Base-by-base conservation (phyloP, 805 yeast species). In the Barnettozyma vustinii region DNA sequence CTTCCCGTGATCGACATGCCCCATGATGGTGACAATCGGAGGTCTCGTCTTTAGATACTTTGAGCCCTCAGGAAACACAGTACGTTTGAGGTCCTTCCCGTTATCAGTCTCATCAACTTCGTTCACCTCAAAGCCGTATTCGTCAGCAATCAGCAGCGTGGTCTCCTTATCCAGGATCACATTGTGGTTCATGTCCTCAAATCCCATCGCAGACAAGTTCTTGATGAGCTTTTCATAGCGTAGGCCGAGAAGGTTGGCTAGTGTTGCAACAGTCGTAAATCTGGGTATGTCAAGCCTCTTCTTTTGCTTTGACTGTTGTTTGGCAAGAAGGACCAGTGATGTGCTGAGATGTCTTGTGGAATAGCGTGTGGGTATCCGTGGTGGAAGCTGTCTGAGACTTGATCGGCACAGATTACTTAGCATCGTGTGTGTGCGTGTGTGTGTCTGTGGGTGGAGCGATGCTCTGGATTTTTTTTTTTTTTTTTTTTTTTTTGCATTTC, bases 1-100 rank as follows among this genome's bases (percentile, higher is more conserved):
- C 64, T 94, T 94, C 2, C 99, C 99, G 62, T 94, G 99, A 66
- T 94, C 99, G 27, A 94, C 99, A 65, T 94, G 99, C 2, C 99
- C 99, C 98, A 94, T 94, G 46, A 94, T 87, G 0, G 99, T 91
- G 5, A 94, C 97, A 21, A 94, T 84, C 0, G 99, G 99, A 0
- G 99, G 90, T 55, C 98, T 72, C 7, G 82, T 73, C 41, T 78
- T 80, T 53, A 84, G 63, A 20, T 67, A 60, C 2, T 69, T 73
- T 0, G 87, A 78, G 2, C 70, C 62, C 18, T 61, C 57, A 0
- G 69, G 58, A 9, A 58, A 52, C 0, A 81, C 78, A 15, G 77
- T 73, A 16, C 88, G 80, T 53, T 83, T 79, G 46, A 85, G 50
- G 77, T 80, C 45, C 73, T 67, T 44, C 59, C 72, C 50, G 54